A percentile compares a stretch with the other conserved stretches of the same genome.
Evolutionary conservation across 2,329 filamentous ascomycete species (phyloP).

Genomic region (Sporothrix humicola): DNA sequence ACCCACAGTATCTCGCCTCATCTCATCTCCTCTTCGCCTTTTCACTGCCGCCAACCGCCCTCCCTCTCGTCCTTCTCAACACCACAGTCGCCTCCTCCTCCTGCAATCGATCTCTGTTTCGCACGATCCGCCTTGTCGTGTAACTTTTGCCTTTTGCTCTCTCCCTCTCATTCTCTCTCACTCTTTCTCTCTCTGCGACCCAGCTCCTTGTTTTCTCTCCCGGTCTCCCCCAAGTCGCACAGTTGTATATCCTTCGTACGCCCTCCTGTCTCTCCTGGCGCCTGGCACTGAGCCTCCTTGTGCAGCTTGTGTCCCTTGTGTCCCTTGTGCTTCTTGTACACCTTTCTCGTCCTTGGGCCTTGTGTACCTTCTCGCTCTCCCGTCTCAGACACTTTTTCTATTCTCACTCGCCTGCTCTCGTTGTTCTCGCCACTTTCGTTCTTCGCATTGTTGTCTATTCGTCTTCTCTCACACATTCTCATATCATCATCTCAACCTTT

Average conservation of each 20-base stretch:
- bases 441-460: neutral
- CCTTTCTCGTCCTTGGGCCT: neutral
- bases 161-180: neutral
- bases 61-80: conserved; percentile 3
- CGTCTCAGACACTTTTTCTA: conserved; percentile 13
- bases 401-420: neutral
- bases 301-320: neutral
- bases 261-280: conserved; percentile 23
- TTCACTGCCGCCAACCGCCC: neutral
- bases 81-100: neutral
- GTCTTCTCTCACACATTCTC: neutral
- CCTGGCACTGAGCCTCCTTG: conserved; percentile 24
- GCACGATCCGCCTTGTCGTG: conserved; percentile 25
- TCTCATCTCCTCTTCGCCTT: neutral
- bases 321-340: no score
- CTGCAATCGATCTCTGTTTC: conserved; percentile 19
- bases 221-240: conserved; percentile 14
- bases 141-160: conserved; percentile 8
- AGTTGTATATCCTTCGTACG: conserved; percentile 1
- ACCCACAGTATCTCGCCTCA: neutral
- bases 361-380: neutral
- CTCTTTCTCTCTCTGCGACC: neutral
- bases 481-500: neutral
- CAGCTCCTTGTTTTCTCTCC: conserved; percentile 3
- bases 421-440: neutral